Evolutionary conservation across 208 protist species (phyloP).

Genomic region (Leishmania major): DNA sequence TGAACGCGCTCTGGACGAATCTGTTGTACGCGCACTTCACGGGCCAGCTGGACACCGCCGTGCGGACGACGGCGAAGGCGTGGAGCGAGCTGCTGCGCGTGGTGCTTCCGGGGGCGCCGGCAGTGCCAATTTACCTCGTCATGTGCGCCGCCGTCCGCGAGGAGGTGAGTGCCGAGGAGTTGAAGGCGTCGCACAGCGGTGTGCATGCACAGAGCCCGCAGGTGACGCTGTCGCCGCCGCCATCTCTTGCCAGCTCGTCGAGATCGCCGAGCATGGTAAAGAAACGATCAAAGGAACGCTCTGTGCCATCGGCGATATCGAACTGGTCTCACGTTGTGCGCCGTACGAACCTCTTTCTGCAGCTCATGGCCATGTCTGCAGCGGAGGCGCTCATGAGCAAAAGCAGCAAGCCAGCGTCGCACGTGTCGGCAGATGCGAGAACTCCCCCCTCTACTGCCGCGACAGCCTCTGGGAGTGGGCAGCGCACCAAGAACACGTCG

Average conservation of each 20-base stretch:
- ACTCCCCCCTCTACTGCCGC: not conserved
- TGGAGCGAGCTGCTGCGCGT: constrained; percentile 72
- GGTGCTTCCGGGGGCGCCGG: constrained; percentile 67
- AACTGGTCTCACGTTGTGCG: constrained; percentile 56
- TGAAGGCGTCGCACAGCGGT: not conserved
- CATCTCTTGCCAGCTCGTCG: not conserved
- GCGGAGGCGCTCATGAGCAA: constrained; percentile 45
- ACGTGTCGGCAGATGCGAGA: not conserved
- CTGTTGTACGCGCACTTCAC: constrained; percentile 77
- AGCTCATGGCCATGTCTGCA: constrained; percentile 48
- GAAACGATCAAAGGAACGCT: constrained; percentile 2
- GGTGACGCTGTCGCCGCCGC: not conserved
- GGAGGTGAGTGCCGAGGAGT: not conserved
- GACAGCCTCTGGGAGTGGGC: not conserved
- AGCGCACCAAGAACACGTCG: not conserved
- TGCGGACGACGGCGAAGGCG: constrained; percentile 37
- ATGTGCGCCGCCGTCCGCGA: constrained; percentile 23
- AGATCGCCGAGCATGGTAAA: not conserved
- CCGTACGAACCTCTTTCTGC: constrained; percentile 50
- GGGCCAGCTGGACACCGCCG: constrained; percentile 49
- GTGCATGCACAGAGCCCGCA: not conserved
- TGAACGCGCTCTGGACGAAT: constrained; percentile 84
- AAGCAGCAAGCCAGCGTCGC: not conserved
- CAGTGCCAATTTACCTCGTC: constrained; percentile 73
- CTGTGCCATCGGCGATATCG: constrained; percentile 5